These are phyloP conservation scores for Cynara cardunculus DNA, from an alignment of 129 eudicot genomes.

Conservation along the genomic window DNA sequence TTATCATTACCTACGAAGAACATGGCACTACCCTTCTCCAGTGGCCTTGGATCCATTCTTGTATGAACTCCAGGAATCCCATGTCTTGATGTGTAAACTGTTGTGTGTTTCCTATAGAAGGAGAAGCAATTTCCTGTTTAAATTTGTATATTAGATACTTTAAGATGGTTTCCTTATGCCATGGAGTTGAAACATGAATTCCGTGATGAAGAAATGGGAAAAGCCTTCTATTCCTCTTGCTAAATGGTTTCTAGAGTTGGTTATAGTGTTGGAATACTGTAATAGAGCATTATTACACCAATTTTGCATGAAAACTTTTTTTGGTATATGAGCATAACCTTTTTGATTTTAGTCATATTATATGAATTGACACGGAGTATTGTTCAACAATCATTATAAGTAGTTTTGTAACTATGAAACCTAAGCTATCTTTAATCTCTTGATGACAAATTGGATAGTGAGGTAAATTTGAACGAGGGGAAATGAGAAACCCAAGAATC, in stretches of 20 bases:
- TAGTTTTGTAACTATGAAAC: neutral
- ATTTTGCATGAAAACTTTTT: too few species aligned
- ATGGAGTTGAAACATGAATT: neutral
- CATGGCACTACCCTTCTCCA: neutral
- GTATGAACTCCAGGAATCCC: neutral
- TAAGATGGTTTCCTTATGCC: neutral
- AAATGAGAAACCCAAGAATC: neutral
- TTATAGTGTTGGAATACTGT: neutral
- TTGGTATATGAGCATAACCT: neutral
- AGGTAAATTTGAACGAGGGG: too few species aligned
- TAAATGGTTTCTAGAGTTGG: neutral
- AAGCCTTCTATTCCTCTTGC: neutral
- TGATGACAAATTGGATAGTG: neutral
- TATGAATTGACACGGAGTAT: too few species aligned
- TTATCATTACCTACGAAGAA: neutral
- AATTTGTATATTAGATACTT: neutral
- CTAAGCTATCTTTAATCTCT: neutral
- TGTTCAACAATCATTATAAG: neutral
- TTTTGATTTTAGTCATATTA: neutral
- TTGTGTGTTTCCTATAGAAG: neutral
- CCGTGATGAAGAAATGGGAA: neutral
- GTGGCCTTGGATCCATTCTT: neutral
- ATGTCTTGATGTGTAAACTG: neutral
- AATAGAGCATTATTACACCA: neutral
- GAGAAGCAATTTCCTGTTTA: neutral